Percentiles rank a stretch among this genome's conserved stretches.
Evolutionary conservation across 495 filamentous ascomycete genomes (phyloP).

Genomic region (Aspergillus baeticus): DNA sequence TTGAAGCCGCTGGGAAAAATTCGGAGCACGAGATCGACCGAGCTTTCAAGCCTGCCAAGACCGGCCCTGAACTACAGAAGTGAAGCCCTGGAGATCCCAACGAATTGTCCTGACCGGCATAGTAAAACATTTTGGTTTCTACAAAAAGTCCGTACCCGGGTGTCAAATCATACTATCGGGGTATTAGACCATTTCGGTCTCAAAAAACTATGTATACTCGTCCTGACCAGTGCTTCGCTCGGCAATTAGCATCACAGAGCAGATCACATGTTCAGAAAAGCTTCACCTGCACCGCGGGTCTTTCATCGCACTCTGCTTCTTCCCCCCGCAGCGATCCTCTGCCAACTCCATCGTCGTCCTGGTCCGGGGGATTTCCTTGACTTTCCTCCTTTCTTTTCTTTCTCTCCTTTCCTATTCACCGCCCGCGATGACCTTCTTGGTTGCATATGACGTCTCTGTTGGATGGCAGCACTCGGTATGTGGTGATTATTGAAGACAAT

Average conservation of each 20-base stretch:
- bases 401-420: slow-evolving; percentile 12
- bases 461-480: slow-evolving; percentile 65
- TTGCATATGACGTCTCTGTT: slow-evolving; percentile 44
- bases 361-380: slow-evolving; percentile 9
- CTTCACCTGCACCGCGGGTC: slow-evolving; percentile 21
- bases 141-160: too few species aligned
- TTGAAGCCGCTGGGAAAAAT: slow-evolving; percentile 35
- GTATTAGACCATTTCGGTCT: too few species aligned
- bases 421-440: slow-evolving; percentile 33
- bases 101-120: too few species aligned
- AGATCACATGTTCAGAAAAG: slow-evolving; percentile 28
- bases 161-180: too few species aligned
- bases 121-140: too few species aligned
- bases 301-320: slow-evolving; percentile 8
- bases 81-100: too few species aligned
- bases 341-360: slow-evolving; percentile 10
- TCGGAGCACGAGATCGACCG: slow-evolving; percentile 28
- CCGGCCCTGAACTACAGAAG: neutral
- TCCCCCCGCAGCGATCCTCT: slow-evolving; percentile 9
- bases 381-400: slow-evolving; percentile 9
- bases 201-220: neutral
- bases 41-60: neutral
- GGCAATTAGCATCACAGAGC: slow-evolving; percentile 3
- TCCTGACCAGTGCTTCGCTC: neutral
- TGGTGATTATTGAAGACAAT: slow-evolving; percentile 5